A percentile compares a stretch with the other conserved stretches of the same genome.
phyloP scores from a whole-genome alignment of 2,329 filamentous ascomycete genomes.

The Colletotrichum godetiae region DNA sequence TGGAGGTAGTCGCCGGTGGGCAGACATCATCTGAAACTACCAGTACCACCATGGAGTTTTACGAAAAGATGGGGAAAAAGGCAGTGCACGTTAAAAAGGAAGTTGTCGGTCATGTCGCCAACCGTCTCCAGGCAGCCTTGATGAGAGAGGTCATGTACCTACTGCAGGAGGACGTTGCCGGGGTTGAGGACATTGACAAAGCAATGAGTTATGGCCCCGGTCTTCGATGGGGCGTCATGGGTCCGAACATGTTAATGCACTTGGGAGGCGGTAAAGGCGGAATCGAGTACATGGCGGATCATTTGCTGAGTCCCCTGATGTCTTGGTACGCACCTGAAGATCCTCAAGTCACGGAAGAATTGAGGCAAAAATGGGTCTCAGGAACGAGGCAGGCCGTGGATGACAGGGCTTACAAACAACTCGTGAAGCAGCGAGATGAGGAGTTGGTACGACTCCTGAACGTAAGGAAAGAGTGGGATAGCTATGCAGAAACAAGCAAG shows the following conservation, averaged over 20 bases:
- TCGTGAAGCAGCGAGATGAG: slow-evolving; percentile 20
- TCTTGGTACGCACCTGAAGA: slow-evolving; percentile 29
- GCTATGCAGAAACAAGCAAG: slow-evolving; percentile 4
- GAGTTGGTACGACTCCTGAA: slow-evolving; percentile 21
- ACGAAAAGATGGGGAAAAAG: slow-evolving; percentile 51
- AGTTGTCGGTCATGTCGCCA: slow-evolving; percentile 55
- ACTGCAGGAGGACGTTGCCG: slow-evolving; percentile 18
- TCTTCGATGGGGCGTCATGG: slow-evolving; percentile 37
- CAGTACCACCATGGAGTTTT: slow-evolving; percentile 49
- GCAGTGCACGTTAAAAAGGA: slow-evolving; percentile 54
- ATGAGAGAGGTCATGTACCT: slow-evolving; percentile 26
- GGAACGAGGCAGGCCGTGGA: slow-evolving; percentile 18
- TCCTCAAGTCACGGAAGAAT: slow-evolving; percentile 11
- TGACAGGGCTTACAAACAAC: slow-evolving; percentile 13
- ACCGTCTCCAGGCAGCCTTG: slow-evolving; percentile 51
- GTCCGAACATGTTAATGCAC: slow-evolving; percentile 29
- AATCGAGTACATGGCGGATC: slow-evolving; percentile 36
- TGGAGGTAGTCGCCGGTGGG: slow-evolving; percentile 55
- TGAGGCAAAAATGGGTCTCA: slow-evolving; percentile 25
- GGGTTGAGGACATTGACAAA: slow-evolving; percentile 20
- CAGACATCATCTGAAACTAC: slow-evolving; percentile 42
- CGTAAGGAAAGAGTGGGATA: slow-evolving; percentile 22
- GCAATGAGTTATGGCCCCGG: slow-evolving; percentile 35
- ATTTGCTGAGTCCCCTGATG: slow-evolving; percentile 26
- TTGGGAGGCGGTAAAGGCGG: slow-evolving; percentile 38